Evolutionary conservation across 441 rosid genomes (phyloP).

Genomic region (Populus trichocarpa): DNA sequence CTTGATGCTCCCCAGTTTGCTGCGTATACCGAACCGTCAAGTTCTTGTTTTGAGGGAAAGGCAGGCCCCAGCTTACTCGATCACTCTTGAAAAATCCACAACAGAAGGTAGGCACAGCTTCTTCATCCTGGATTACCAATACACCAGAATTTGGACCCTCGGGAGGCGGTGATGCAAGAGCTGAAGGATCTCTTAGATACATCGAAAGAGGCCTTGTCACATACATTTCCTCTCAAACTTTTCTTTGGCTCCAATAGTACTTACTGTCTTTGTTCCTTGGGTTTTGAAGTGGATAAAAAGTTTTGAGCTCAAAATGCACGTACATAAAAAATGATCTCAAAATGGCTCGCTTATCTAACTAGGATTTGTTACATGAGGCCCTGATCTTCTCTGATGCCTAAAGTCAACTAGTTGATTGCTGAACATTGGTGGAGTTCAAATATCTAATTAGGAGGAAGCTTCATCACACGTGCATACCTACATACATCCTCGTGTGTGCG

Average conservation of each 20-base stretch:
- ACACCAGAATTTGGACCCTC: conserved; percentile 56
- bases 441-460: too few species aligned
- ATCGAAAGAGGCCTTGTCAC: conserved; percentile 53
- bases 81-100: conserved; percentile 32
- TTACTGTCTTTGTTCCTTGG: too few species aligned
- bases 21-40: conserved; percentile 17
- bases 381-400: too few species aligned
- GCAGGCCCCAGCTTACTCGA: conserved; percentile 10
- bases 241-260: not conserved
- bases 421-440: too few species aligned
- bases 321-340: too few species aligned
- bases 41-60: conserved; percentile 30
- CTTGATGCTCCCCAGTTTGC: not conserved
- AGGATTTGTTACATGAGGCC: too few species aligned
- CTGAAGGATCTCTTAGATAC: conserved; percentile 34
- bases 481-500: too few species aligned
- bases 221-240: conserved; percentile 33
- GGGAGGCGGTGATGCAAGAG: conserved; percentile 31
- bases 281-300: too few species aligned
- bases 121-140: conserved; percentile 23
- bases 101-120: conserved; percentile 39
- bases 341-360: too few species aligned
- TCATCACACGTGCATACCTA: too few species aligned
- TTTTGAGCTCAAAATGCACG: too few species aligned
- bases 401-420: too few species aligned